These are phyloP conservation scores for Pythium chondricola DNA, from an alignment of 352 stramenopile genomes.

Conservation along the genomic window DNA sequence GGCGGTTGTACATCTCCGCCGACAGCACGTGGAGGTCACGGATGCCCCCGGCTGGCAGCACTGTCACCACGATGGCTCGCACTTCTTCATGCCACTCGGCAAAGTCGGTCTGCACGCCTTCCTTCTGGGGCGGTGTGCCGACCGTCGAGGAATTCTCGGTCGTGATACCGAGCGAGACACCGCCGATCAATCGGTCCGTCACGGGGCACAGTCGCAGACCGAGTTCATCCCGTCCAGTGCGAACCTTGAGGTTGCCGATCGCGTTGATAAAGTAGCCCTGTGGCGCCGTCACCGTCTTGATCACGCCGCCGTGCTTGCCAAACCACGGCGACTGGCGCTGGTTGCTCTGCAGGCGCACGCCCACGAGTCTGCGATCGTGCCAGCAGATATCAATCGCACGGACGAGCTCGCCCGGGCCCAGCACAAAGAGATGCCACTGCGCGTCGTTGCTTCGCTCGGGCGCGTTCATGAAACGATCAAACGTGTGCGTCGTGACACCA, in stretches of 20 bases:
- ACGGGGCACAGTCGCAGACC: conserved; percentile 18
- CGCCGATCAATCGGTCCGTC: conserved; percentile 2
- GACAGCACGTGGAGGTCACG: conserved; percentile 20
- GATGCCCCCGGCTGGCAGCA: conserved; percentile 12
- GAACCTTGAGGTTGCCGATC: conserved; percentile 7
- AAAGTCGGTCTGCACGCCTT: conserved; percentile 26
- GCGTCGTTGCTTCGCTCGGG: conserved; percentile 3
- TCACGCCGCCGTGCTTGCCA: conserved; percentile 13
- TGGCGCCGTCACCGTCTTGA: conserved; percentile 23
- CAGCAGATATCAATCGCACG: conserved; percentile 15
- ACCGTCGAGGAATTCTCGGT: conserved; percentile 5
- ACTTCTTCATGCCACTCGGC: conserved; percentile 11
- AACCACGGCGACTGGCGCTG: conserved; percentile 29
- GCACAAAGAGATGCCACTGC: conserved; percentile 14
- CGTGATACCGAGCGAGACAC: background rate
- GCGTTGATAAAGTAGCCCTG: conserved; percentile 23
- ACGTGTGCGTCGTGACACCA: conserved; percentile 10
- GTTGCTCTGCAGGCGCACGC: conserved; percentile 26
- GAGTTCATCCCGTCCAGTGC: conserved; percentile 1
- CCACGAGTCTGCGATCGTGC: conserved; percentile 8
- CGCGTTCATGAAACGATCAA: conserved; percentile 16
- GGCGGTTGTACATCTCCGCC: conserved; percentile 10
- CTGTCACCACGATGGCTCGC: conserved; percentile 20
- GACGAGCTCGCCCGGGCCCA: conserved; percentile 17
- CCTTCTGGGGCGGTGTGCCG: background rate